Evolutionary conservation across 768 basidiomycete species (phyloP), one percentile per base, ranked within the genome.

Genomic region (Mycena kentingensis): DNA sequence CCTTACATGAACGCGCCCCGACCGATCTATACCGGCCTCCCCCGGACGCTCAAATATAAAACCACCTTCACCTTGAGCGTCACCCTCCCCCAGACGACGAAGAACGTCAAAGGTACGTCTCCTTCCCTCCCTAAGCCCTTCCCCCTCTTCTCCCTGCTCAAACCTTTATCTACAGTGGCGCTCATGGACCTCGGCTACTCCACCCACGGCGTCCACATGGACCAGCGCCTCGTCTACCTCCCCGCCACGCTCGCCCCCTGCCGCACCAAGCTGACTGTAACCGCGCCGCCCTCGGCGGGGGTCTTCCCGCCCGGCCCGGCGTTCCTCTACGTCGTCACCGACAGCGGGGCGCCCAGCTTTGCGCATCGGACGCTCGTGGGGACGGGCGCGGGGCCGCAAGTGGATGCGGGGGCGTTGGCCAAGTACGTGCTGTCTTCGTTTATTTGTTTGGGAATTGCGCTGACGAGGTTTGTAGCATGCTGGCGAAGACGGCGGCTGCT

Each of bases 101-200:
- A 36, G 21, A 61, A 49, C n/a, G 58, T 74, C 21, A 55, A 66
- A 58, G 71, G 71, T 70, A 43, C 43, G 39, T 52, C 22, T 27
- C 41, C 19, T 10, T 36, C 16, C 21, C 44, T 37, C n/a, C 37
- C 34, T 48, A 15, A 29, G n/a, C n/a, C n/a, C n/a, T n/a, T n/a
- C n/a, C 19, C 21, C 24, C 32, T 34, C 32, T 26, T 22, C 12
- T 11, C n/a, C 34, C 2, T 13, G 35, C 22, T 43, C 18, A n/a
- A 47, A 29, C 43, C 27, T 6, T 7, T n/a, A n/a, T n/a, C n/a
- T n/a, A n/a, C 43, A 76, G 74, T 74, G 22, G 65, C 69, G 6
- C 55, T 77, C 13, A 71, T 72, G 53, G 74, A 77, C 51, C 65
- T 75, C 16, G 73, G 75, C 0, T 76, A 75, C 55, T 70, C 72